Conservation (phyloP, 1,139 yeast species). For the Sugiyamaella paludigena region DNA sequence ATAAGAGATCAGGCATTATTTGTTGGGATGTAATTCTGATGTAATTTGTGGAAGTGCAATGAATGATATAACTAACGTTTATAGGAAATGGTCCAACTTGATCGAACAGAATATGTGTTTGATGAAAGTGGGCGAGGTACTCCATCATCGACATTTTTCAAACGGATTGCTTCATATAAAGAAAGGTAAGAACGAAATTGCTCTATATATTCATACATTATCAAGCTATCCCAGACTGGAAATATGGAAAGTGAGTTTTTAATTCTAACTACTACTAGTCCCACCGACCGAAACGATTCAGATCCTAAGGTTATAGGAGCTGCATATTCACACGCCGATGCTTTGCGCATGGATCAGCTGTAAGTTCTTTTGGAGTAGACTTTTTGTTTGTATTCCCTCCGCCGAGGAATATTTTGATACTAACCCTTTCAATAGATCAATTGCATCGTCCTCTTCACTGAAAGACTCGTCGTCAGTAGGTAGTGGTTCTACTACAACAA, state of each 20-base stretch:
- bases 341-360: conserved; percentile 26
- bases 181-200: conserved; percentile 7
- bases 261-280: conserved; percentile 5
- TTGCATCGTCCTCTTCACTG: neutral
- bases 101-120: conserved; percentile 58
- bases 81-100: conserved; percentile 33
- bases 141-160: conserved; percentile 57
- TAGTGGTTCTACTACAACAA: neutral
- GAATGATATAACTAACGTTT: neutral
- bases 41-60: too few species aligned
- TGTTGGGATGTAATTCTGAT: too few species aligned
- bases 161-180: conserved; percentile 44
- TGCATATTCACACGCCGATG: conserved; percentile 43
- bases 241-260: too few species aligned
- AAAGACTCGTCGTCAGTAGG: conserved; percentile 1
- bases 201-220: neutral
- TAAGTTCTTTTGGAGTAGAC: conserved; percentile 2
- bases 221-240: too few species aligned
- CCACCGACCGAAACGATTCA: conserved; percentile 3
- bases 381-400: too few species aligned
- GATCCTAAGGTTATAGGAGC: conserved; percentile 42
- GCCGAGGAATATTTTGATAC: too few species aligned
- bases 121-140: conserved; percentile 67
- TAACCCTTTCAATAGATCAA: neutral
- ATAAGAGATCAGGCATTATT: too few species aligned